Conservation (phyloP, 495 filamentous ascomycete genomes). For the Penicillium paxilli region DNA sequence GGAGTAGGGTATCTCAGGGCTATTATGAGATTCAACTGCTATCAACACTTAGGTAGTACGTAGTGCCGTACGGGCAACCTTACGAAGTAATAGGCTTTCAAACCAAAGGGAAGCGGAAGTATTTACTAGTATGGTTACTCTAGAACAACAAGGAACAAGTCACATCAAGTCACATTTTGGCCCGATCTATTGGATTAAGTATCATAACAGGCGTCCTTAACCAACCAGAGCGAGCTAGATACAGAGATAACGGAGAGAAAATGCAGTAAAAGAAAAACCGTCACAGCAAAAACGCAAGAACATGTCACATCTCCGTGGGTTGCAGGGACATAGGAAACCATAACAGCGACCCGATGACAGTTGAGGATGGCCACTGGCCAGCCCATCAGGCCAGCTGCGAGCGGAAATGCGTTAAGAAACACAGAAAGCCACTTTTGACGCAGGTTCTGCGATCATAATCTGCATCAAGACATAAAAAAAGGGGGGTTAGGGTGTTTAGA, state of each 20-base stretch:
- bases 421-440: slow-evolving; percentile 52
- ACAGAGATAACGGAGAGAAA: slow-evolving; percentile 30
- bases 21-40: no score
- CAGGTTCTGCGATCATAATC: slow-evolving; percentile 47
- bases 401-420: slow-evolving; percentile 38
- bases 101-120: no score
- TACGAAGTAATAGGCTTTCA: not conserved
- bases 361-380: slow-evolving; percentile 9
- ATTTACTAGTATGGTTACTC: not conserved
- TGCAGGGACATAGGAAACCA: slow-evolving; percentile 45
- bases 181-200: slow-evolving; percentile 45
- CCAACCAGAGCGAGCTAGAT: slow-evolving; percentile 44
- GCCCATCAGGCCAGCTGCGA: slow-evolving; percentile 22
- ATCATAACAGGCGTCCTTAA: slow-evolving; percentile 42
- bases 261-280: slow-evolving; percentile 37
- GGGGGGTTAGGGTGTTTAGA: slow-evolving; percentile 41
- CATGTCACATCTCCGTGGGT: slow-evolving; percentile 45
- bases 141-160: slow-evolving; percentile 36
- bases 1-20: no score
- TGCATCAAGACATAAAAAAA: slow-evolving; percentile 42
- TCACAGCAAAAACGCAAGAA: slow-evolving; percentile 45
- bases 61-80: not conserved
- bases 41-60: no score
- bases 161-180: slow-evolving; percentile 48
- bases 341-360: slow-evolving; percentile 16